Evolutionary conservation across 2,329 filamentous ascomycete species (phyloP).

Genomic region (Epichloe amarillans): DNA sequence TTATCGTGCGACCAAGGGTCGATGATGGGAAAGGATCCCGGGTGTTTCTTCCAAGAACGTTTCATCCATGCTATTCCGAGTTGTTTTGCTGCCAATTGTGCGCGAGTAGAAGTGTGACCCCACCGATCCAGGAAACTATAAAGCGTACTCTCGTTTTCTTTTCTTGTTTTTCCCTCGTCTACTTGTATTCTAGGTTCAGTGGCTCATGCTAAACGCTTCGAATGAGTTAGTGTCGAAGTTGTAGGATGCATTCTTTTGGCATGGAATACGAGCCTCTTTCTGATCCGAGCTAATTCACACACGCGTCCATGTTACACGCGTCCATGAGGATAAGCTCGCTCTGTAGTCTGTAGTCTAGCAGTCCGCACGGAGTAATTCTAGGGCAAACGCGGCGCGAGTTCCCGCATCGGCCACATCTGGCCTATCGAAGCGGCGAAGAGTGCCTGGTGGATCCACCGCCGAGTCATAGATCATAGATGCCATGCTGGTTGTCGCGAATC

Average conservation of each 20-base stretch:
- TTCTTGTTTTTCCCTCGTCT: not conserved
- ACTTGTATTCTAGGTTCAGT: not conserved
- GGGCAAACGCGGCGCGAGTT: no score
- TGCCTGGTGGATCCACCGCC: not conserved
- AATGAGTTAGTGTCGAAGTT: not conserved
- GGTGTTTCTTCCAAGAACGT: not conserved
- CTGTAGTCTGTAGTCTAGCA: not conserved
- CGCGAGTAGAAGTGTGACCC: not conserved
- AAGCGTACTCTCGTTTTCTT: not conserved
- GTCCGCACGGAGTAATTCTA: no score
- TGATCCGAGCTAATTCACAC: no score
- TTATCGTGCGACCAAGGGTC: constrained; percentile 21
- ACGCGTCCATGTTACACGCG: no score
- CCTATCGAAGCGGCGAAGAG: not conserved
- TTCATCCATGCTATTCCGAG: not conserved
- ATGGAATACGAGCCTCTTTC: no score
- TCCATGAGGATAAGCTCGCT: no score
- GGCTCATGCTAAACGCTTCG: no score
- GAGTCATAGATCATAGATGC: not conserved
- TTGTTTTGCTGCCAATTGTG: not conserved
- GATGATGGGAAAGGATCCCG: not conserved
- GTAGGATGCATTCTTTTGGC: not conserved
- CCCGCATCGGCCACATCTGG: not conserved
- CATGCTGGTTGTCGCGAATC: not conserved
- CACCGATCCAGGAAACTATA: not conserved